Conservation (phyloP, 2,329 filamentous ascomycete genomes). For the Thielaviopsis cerberus region DNA sequence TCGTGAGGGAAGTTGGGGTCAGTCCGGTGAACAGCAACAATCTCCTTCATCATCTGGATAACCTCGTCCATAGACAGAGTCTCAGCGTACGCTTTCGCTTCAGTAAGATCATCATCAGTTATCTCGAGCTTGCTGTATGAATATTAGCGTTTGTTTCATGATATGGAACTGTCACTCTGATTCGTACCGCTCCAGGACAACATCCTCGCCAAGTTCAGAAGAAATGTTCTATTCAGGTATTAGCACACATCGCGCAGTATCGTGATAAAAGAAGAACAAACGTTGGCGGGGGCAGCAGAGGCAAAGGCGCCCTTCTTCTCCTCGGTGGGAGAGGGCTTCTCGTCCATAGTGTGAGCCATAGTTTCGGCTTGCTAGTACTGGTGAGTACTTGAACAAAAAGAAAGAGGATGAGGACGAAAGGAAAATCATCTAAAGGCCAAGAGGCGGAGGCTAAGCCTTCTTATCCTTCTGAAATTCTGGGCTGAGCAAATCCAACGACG, state of each 20-base stretch:
- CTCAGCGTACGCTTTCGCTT: slow-evolving; percentile 26
- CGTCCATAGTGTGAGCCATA: background rate
- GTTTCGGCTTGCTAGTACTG: background rate
- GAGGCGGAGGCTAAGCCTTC: background rate
- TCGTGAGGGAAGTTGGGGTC: slow-evolving; percentile 24
- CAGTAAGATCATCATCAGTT: slow-evolving; percentile 27
- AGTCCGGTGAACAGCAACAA: slow-evolving; percentile 19
- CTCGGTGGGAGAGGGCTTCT: background rate
- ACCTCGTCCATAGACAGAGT: slow-evolving; percentile 25
- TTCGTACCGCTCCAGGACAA: background rate
- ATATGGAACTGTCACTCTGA: background rate
- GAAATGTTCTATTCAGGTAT: background rate
- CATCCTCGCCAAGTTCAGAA: background rate
- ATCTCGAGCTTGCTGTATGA: slow-evolving; percentile 17
- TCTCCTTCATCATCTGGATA: slow-evolving; percentile 23
- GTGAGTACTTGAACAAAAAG: background rate
- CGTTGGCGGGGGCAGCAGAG: background rate
- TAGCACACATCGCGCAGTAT: background rate
- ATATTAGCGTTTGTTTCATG: background rate
- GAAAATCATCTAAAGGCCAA: background rate
- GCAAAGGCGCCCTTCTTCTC: background rate
- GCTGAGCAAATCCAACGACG: background rate
- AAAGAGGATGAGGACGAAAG: background rate
- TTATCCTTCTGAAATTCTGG: background rate
- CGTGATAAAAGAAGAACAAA: background rate